A percentile compares a stretch with the other conserved stretches of the same genome.
Conservation (phyloP, 208 protist species). For the Entamoeba nuttalli region DNA sequence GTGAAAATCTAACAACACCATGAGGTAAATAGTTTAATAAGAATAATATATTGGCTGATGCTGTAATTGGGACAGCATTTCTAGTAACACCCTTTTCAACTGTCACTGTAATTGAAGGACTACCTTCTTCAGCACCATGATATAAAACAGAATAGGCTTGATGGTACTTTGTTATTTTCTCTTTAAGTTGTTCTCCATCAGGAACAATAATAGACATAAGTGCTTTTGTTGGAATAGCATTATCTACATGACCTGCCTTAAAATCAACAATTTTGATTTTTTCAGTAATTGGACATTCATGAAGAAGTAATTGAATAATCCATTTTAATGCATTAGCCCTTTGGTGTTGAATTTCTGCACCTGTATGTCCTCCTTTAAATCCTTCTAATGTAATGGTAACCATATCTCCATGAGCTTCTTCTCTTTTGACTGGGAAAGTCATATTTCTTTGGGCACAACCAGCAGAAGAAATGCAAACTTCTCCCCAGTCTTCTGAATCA, state of each 20-base stretch:
- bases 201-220: not conserved
- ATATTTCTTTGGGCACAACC: slow-evolving; percentile 10
- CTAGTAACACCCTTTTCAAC: not conserved
- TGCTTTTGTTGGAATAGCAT: slow-evolving; percentile 7
- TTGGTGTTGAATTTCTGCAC: slow-evolving; percentile 17
- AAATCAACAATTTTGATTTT: not conserved
- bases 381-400: not conserved
- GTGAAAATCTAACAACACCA: slow-evolving; percentile 4
- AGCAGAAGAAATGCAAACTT: slow-evolving; percentile 19
- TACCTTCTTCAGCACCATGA: not conserved
- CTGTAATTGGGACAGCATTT: not conserved
- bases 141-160: not conserved
- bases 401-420: not conserved
- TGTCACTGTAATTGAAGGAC: not conserved
- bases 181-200: not conserved
- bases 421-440: not conserved
- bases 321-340: slow-evolving; percentile 22
- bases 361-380: slow-evolving; percentile 21
- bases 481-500: slow-evolving; percentile 21
- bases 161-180: too few species aligned
- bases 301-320: not conserved
- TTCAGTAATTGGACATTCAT: not conserved
- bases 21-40: not conserved
- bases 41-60: not conserved
- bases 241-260: slow-evolving; percentile 8